These are phyloP conservation scores for Wickerhamiella spandovensis DNA, from an alignment of 805 yeast genomes.

Conservation along the genomic window DNA sequence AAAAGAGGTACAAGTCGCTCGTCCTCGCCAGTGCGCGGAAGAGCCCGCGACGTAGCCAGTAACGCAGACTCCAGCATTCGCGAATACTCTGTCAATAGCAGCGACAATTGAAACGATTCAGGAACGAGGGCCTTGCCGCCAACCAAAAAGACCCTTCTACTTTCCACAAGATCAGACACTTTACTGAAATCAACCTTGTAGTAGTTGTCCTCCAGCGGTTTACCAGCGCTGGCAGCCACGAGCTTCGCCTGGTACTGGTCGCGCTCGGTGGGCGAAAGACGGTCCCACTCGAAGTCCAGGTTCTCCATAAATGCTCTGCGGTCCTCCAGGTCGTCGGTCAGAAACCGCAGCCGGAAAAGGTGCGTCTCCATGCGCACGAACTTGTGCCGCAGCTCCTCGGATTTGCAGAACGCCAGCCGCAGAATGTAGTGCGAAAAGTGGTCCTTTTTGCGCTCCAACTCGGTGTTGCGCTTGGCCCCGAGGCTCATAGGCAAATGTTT, in stretches of 20 bases:
- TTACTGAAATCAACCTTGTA: slow-evolving; percentile 81
- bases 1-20: slow-evolving; percentile 77
- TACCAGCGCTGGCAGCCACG: slow-evolving; percentile 19
- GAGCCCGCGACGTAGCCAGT: slow-evolving; percentile 54
- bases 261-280: slow-evolving; percentile 52
- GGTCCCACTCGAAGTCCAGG: slow-evolving; percentile 59
- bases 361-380: slow-evolving; percentile 65
- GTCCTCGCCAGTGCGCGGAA: slow-evolving; percentile 83
- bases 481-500: slow-evolving; percentile 52
- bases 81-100: slow-evolving; percentile 58
- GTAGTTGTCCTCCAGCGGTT: slow-evolving; percentile 44
- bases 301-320: slow-evolving; percentile 56
- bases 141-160: slow-evolving; percentile 53
- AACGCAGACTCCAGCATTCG: slow-evolving; percentile 39
- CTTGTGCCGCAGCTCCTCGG: slow-evolving; percentile 64
- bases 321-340: slow-evolving; percentile 47
- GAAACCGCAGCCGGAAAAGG: slow-evolving; percentile 63
- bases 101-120: slow-evolving; percentile 57
- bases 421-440: slow-evolving; percentile 84
- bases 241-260: slow-evolving; percentile 36
- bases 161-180: slow-evolving; percentile 58
- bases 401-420: slow-evolving; percentile 76
- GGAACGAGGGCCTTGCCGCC: slow-evolving; percentile 78
- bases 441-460: slow-evolving; percentile 67
- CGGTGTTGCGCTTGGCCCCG: slow-evolving; percentile 18